Evolutionary conservation across 116 monocot species (phyloP), one percentile per base, ranked within the genome.

Genomic region (Trichopus zeylanicus): DNA sequence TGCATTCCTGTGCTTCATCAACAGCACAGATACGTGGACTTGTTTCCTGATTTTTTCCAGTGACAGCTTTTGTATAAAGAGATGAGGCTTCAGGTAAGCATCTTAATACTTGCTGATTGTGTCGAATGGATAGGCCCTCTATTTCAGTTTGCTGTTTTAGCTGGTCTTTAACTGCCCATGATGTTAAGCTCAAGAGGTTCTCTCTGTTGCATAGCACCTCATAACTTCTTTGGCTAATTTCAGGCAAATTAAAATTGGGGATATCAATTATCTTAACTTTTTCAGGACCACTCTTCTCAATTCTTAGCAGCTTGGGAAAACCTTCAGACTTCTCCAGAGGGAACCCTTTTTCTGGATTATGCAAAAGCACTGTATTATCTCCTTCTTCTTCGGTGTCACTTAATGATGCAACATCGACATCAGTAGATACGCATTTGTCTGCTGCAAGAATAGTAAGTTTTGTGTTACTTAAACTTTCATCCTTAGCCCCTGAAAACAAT

Each of bases 181-280:
- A 10, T 28, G 25, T 28, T 13, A 24, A 18, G 46, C n/a, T 47
- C 21, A 29, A 33, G 9, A 53, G 4, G n/a, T 42, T 54, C 27
- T 3, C 31, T 30, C 64, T 18, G 26, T 35, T 22, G 51, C 35
- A 31, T 20, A 56, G 53, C 35, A 53, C 54, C 25, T 58, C 63
- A 53, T 21, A 32, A 58, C 74, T 71, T 56, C 32, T 65, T 64
- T 75, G 71, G 42, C 60, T 60, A 59, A 65, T 39, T 29, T 37
- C 48, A 55, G 77, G 64, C 66, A 79, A 48, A 67, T 65, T 74
- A 61, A 74, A 75, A 28, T 75, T 78, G 29, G 77, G 78, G 29
- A 60, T 70, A 46, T 58, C 20, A 46, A 67, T 61, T 56, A 63
- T 46, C 55, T 55, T 62, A 51, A 80, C 73, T 32, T 58, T 68